Evolutionary conservation across 768 basidiomycete genomes (phyloP).

Genomic region (Suillus subluteus): DNA sequence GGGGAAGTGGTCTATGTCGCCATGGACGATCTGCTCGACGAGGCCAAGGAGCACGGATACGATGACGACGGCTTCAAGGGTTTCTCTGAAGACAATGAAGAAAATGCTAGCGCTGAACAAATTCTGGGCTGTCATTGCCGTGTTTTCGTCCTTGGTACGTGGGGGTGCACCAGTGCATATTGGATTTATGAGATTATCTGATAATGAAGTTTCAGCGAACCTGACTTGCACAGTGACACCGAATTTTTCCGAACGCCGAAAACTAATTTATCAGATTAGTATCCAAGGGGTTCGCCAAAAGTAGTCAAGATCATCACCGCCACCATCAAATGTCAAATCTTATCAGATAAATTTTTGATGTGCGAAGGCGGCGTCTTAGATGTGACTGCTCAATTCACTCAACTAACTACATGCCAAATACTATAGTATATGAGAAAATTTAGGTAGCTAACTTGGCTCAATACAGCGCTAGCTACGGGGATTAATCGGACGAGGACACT

Average conservation of each 20-base stretch:
- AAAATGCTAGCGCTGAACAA: constrained; percentile 92
- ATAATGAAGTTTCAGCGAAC: neutral
- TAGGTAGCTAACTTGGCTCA: too few relatives aligned
- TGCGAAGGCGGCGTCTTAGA: too few relatives aligned
- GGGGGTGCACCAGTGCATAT: neutral
- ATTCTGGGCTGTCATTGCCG: constrained; percentile 59
- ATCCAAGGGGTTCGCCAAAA: neutral
- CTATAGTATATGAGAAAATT: too few relatives aligned
- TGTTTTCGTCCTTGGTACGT: neutral
- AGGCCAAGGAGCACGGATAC: constrained; percentile 89
- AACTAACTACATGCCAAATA: too few relatives aligned
- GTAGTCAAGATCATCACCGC: too few relatives aligned
- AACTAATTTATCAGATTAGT: neutral
- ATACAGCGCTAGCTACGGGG: too few relatives aligned
- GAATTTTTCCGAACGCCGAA: neutral
- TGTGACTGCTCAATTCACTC: too few relatives aligned
- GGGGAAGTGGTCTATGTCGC: constrained; percentile 28
- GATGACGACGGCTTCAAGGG: constrained; percentile 91
- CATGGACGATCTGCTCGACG: constrained; percentile 79
- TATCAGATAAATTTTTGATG: neutral
- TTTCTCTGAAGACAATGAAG: constrained; percentile 96
- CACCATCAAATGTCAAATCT: constrained; percentile 1
- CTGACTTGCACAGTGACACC: neutral
- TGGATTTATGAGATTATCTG: neutral
- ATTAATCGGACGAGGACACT: too few relatives aligned